Conservation (phyloP, 1,284 basidiomycete species). For the Tilletiaria anomala region DNA sequence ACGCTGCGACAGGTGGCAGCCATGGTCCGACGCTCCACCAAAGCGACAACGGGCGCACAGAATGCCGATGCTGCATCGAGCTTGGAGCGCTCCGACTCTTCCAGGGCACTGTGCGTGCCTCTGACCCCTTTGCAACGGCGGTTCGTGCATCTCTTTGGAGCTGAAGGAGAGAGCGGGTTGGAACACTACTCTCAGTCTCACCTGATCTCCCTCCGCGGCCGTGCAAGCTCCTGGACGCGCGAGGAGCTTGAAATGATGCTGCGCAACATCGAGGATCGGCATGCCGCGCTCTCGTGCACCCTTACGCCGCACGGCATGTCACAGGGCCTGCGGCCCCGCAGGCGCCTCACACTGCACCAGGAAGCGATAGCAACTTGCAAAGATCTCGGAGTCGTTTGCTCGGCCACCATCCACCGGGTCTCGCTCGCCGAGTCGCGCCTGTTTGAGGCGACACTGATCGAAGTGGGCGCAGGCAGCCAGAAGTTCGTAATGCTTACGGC, state of each 20-base stretch:
- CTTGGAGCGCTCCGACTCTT: no score
- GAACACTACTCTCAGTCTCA: not conserved
- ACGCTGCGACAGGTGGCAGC: not conserved
- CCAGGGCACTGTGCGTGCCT: no score
- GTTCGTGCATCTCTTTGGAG: not conserved
- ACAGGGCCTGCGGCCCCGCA: no score
- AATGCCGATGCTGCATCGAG: not conserved
- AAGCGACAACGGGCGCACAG: not conserved
- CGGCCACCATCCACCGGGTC: no score
- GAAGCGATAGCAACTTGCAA: conserved; percentile 1
- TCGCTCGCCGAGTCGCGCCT: not conserved
- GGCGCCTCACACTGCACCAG: no score
- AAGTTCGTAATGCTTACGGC: conserved; percentile 1
- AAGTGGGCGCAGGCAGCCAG: not conserved
- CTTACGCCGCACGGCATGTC: no score
- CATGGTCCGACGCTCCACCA: not conserved
- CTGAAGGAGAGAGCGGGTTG: not conserved
- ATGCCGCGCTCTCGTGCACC: not conserved
- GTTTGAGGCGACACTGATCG: no score
- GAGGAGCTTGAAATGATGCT: not conserved
- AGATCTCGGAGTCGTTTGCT: not conserved
- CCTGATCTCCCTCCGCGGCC: not conserved
- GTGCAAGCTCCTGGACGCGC: not conserved
- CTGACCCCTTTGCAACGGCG: no score
- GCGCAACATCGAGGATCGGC: not conserved